These are phyloP conservation scores for Didymella pomorum DNA, from an alignment of 2,329 filamentous ascomycete species.

Conservation along the genomic window DNA sequence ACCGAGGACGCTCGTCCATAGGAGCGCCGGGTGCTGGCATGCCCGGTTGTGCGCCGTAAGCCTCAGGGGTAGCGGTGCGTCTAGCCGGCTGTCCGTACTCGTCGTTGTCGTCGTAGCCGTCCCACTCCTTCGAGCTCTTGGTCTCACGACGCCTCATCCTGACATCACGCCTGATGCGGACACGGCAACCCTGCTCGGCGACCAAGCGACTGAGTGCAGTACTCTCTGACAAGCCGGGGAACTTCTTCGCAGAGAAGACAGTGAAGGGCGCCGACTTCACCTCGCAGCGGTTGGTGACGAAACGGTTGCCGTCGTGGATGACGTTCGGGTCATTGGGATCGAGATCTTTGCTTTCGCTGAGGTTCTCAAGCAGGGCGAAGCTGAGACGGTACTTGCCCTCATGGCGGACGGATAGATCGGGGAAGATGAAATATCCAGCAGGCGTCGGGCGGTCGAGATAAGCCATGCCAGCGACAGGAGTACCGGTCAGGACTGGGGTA, in stretches of 20 bases:
- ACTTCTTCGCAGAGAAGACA: slow-evolving; percentile 98
- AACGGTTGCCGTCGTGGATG: slow-evolving; percentile 56
- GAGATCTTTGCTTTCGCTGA: slow-evolving; percentile 83
- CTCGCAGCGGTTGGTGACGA: slow-evolving; percentile 85
- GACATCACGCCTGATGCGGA: slow-evolving; percentile 92
- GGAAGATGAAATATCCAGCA: slow-evolving; percentile 95
- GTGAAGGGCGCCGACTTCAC: slow-evolving; percentile 87
- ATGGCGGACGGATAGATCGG: slow-evolving; percentile 92
- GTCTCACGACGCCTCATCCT: slow-evolving; percentile 85
- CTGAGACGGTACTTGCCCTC: slow-evolving; percentile 91
- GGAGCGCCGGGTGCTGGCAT: slow-evolving; percentile 27
- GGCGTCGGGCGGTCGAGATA: slow-evolving; percentile 86
- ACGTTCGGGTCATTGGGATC: slow-evolving; percentile 63
- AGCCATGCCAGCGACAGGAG: slow-evolving; percentile 93
- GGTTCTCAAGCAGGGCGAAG: slow-evolving; percentile 93
- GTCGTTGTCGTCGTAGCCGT: slow-evolving; percentile 68
- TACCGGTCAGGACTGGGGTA: slow-evolving; percentile 88
- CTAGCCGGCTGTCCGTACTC: slow-evolving; percentile 56
- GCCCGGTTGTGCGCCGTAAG: slow-evolving; percentile 54
- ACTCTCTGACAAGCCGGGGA: slow-evolving; percentile 90
- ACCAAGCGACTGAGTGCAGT: slow-evolving; percentile 88
- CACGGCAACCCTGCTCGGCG: slow-evolving; percentile 94
- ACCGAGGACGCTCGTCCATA: slow-evolving; percentile 62
- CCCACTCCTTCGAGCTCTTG: slow-evolving; percentile 72
- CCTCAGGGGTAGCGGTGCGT: slow-evolving; percentile 60